Evolutionary conservation across 2,329 filamentous ascomycete species (phyloP).

Genomic region (Xylariaceae sp.): DNA sequence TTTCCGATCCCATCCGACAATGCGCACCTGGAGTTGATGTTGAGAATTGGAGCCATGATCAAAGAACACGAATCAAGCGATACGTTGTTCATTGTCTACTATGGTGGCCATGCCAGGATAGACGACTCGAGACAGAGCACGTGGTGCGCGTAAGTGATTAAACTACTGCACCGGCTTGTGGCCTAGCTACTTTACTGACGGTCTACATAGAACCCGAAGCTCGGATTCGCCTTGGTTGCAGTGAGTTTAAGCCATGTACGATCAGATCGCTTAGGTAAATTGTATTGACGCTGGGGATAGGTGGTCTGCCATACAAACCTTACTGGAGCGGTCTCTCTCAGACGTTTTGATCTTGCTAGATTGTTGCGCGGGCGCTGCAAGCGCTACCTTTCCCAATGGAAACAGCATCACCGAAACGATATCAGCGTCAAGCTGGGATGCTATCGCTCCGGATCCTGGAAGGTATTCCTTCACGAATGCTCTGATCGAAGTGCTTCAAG

Average conservation of each 20-base stretch:
- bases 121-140: conserved; percentile 63
- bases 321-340: conserved; percentile 59
- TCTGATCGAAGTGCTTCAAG: conserved; percentile 60
- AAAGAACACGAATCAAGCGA: conserved; percentile 59
- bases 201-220: conserved; percentile 47
- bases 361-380: conserved; percentile 63
- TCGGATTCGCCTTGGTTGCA: conserved; percentile 58
- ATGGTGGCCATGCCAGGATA: conserved; percentile 62
- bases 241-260: conserved; percentile 39
- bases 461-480: conserved; percentile 63
- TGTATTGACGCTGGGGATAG: conserved; percentile 32
- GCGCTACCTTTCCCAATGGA: conserved; percentile 60
- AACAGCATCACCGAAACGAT: conserved; percentile 64
- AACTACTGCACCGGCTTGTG: neutral
- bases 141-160: conserved; percentile 57
- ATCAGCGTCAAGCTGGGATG: conserved; percentile 64
- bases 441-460: conserved; percentile 61
- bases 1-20: conserved; percentile 62
- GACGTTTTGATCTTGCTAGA: conserved; percentile 62
- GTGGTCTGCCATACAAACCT: conserved; percentile 64
- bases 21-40: conserved; percentile 60
- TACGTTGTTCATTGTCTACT: conserved; percentile 61
- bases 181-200: conserved; percentile 16
- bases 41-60: conserved; percentile 58
- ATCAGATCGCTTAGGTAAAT: conserved; percentile 9